phyloP scores from a whole-genome alignment of 2,329 filamentous ascomycete species.

The Exophiala dermatitidis region DNA sequence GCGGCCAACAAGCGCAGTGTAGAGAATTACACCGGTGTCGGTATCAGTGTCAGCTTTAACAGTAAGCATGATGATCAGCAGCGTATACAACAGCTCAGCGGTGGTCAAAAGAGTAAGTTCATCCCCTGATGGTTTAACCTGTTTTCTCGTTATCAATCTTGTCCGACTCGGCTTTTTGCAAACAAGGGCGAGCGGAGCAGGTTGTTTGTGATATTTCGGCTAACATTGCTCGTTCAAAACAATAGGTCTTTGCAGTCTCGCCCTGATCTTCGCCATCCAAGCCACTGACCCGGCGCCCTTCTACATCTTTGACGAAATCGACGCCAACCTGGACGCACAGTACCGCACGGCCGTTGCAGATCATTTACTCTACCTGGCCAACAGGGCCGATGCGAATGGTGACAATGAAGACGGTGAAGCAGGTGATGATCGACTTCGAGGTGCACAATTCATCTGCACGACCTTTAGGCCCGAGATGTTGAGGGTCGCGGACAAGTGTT shows the following conservation, averaged over 20 bases:
- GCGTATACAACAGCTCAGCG: conserved; percentile 91
- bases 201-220: conserved; percentile 8
- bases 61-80: conserved; percentile 98
- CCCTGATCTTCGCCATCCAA: conserved; percentile 97
- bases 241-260: conserved; percentile 84
- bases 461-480: conserved; percentile 97
- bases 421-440: conserved; percentile 26
- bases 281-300: conserved; percentile 95
- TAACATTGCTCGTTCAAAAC: conserved; percentile 6
- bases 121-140: not conserved
- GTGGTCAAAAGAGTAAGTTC: conserved; percentile 86
- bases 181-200: too few relatives aligned
- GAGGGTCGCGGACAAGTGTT: conserved; percentile 91
- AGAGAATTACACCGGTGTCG: conserved; percentile 93
- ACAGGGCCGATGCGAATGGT: conserved; percentile 50
- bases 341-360: conserved; percentile 93
- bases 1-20: conserved; percentile 55
- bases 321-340: conserved; percentile 95
- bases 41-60: conserved; percentile 97
- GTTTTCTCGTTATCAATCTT: not conserved
- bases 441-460: conserved; percentile 91
- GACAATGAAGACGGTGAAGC: conserved; percentile 29
- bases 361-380: conserved; percentile 72
- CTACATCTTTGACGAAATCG: conserved; percentile 98
- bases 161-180: too few relatives aligned